Evolutionary conservation across 805 yeast genomes (phyloP).

Genomic region (Komagataella mondaviorum): DNA sequence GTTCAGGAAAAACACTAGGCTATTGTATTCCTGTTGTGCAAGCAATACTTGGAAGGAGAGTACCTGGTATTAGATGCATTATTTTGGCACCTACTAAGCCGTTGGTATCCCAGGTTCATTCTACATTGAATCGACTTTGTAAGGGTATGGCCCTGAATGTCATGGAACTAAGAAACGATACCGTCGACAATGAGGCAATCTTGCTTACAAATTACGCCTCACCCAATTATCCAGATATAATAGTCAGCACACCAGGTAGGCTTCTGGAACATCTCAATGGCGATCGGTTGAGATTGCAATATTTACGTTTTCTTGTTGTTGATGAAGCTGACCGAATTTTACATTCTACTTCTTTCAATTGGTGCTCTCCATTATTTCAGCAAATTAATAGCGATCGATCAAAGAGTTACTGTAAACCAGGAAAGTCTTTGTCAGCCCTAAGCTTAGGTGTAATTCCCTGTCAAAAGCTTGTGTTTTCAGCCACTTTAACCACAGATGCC

Average conservation of each 20-base stretch:
- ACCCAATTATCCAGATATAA: slow-evolving; percentile 43
- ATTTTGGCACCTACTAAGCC: slow-evolving; percentile 86
- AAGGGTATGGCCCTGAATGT: slow-evolving; percentile 58
- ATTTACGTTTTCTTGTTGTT: slow-evolving; percentile 49
- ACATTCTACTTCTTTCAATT: slow-evolving; percentile 86
- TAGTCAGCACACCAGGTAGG: slow-evolving; percentile 70
- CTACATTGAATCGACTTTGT: slow-evolving; percentile 43
- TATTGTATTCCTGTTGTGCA: slow-evolving; percentile 78
- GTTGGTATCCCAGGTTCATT: slow-evolving; percentile 67
- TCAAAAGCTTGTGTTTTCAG: slow-evolving; percentile 70
- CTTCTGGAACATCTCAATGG: slow-evolving; percentile 58
- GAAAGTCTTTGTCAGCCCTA: not conserved
- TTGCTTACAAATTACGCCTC: slow-evolving; percentile 20
- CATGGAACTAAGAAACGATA: slow-evolving; percentile 43
- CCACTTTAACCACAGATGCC: slow-evolving; percentile 89
- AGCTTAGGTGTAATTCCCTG: slow-evolving; percentile 9
- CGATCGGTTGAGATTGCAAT: slow-evolving; percentile 29
- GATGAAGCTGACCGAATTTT: slow-evolving; percentile 78
- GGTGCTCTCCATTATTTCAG: slow-evolving; percentile 53
- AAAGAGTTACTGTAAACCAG: not conserved
- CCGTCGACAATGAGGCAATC: slow-evolving; percentile 47
- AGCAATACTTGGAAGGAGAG: slow-evolving; percentile 42
- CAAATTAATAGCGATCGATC: slow-evolving; percentile 14
- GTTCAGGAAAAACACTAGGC: slow-evolving; percentile 91
- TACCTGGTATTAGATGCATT: slow-evolving; percentile 64